Percentiles rank a stretch among this genome's conserved stretches.
phyloP scores from a whole-genome alignment of 169 alveolate species.

The Plasmodium coatneyi region DNA sequence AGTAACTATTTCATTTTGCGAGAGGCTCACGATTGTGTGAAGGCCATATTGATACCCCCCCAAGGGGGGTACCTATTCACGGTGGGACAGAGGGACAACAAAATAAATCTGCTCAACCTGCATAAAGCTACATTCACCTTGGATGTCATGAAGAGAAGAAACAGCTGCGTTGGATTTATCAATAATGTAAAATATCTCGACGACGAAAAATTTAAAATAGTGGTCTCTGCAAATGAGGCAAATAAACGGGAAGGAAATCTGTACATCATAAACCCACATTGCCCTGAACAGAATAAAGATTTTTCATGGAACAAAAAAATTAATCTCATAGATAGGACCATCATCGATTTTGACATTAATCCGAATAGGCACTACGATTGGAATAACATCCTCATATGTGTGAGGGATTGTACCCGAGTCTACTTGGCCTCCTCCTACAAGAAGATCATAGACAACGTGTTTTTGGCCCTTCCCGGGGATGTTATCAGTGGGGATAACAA shows the following conservation, averaged over 20 bases:
- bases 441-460: constrained; percentile 30
- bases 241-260: constrained; percentile 49
- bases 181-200: constrained; percentile 56
- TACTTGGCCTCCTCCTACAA: constrained; percentile 60
- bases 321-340: constrained; percentile 24
- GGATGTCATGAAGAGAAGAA: constrained; percentile 47
- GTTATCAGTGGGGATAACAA: background rate
- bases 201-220: constrained; percentile 43
- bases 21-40: constrained; percentile 49
- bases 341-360: constrained; percentile 64
- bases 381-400: constrained; percentile 63
- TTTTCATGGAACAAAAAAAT: constrained; percentile 57
- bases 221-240: constrained; percentile 48
- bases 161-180: constrained; percentile 56
- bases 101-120: constrained; percentile 28
- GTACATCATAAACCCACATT: constrained; percentile 48
- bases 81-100: constrained; percentile 63
- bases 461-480: constrained; percentile 9
- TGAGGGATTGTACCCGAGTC: constrained; percentile 26
- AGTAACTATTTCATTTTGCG: constrained; percentile 41
- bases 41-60: constrained; percentile 48
- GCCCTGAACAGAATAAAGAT: constrained; percentile 72
- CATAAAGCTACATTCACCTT: constrained; percentile 42
- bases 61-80: constrained; percentile 57
- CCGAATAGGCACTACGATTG: constrained; percentile 71